Conservation (phyloP, 768 basidiomycete species). For the Tricholoma furcatifolium region DNA sequence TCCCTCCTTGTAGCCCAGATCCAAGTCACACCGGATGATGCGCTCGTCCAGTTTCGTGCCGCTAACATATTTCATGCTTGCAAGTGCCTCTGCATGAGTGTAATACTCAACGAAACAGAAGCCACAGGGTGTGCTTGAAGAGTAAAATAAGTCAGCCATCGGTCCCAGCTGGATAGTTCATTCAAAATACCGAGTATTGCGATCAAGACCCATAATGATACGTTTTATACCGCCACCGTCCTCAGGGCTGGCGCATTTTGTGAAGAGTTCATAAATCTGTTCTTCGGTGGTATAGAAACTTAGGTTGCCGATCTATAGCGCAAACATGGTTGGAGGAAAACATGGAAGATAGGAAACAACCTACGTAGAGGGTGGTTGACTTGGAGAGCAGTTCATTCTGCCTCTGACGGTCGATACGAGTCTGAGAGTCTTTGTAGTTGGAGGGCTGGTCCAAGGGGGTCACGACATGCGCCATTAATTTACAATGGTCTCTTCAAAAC, state of each 20-base stretch:
- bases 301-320: slow-evolving; percentile 77
- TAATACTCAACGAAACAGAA: slow-evolving; percentile 98
- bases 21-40: slow-evolving; percentile 96
- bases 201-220: slow-evolving; percentile 93
- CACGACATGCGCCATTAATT: slow-evolving; percentile 81
- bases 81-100: slow-evolving; percentile 89
- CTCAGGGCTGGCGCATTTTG: slow-evolving; percentile 84
- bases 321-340: slow-evolving; percentile 12
- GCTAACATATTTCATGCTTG: slow-evolving; percentile 89
- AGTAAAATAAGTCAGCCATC: slow-evolving; percentile 15
- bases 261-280: slow-evolving; percentile 92
- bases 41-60: slow-evolving; percentile 99
- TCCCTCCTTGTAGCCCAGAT: slow-evolving; percentile 95
- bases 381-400: slow-evolving; percentile 81
- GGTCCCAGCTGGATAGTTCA: slow-evolving; percentile 1
- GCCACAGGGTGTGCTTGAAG: slow-evolving; percentile 79
- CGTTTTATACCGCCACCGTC: slow-evolving; percentile 90
- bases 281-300: slow-evolving; percentile 96
- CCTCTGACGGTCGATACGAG: slow-evolving; percentile 70
- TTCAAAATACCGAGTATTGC: slow-evolving; percentile 69
- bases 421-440: slow-evolving; percentile 94
- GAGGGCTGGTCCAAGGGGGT: slow-evolving; percentile 87
- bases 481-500: slow-evolving; percentile 10
- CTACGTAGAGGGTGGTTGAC: slow-evolving; percentile 89
- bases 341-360: slow-evolving; percentile 32